A percentile compares a stretch with the other conserved stretches of the same genome.
phyloP scores from a whole-genome alignment of 768 basidiomycete genomes.

The Lentinula guzmanii region DNA sequence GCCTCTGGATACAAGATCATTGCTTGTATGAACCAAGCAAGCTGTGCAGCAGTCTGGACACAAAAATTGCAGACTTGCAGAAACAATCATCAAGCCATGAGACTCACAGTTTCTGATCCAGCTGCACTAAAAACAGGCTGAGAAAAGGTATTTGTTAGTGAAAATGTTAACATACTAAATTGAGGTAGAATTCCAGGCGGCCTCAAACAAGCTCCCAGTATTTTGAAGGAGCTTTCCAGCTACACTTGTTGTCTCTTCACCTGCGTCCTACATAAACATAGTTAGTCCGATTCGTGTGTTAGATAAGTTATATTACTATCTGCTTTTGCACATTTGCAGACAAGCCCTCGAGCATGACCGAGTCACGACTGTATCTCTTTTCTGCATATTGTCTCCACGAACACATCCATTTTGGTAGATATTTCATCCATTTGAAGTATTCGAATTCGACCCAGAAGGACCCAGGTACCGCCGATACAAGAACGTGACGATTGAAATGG shows the following conservation, averaged over 20 bases:
- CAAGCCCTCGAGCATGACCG: constrained; percentile 13
- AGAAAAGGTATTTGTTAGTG: background rate
- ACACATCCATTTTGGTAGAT: constrained; percentile 21
- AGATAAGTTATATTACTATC: background rate
- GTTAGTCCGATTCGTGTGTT: background rate
- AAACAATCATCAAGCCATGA: background rate
- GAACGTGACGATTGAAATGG: constrained; percentile 16
- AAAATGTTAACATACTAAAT: constrained; percentile 6
- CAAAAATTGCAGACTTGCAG: too few species aligned
- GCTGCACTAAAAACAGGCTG: background rate
- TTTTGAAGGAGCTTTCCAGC: background rate
- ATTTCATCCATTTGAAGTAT: constrained; percentile 18
- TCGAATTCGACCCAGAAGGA: constrained; percentile 26
- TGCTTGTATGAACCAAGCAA: constrained; percentile 27
- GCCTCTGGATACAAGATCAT: constrained; percentile 29
- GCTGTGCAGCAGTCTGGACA: constrained; percentile 24
- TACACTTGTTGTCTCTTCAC: background rate
- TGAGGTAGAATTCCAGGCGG: background rate
- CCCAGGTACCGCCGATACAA: constrained; percentile 21
- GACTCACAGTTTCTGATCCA: constrained; percentile 3
- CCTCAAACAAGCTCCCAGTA: background rate
- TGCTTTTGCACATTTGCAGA: background rate
- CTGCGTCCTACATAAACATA: background rate
- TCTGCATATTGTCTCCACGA: constrained; percentile 21
- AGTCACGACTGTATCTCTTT: constrained; percentile 10